phyloP scores from a whole-genome alignment of 331 rosid species.

The Malus hybrid region DNA sequence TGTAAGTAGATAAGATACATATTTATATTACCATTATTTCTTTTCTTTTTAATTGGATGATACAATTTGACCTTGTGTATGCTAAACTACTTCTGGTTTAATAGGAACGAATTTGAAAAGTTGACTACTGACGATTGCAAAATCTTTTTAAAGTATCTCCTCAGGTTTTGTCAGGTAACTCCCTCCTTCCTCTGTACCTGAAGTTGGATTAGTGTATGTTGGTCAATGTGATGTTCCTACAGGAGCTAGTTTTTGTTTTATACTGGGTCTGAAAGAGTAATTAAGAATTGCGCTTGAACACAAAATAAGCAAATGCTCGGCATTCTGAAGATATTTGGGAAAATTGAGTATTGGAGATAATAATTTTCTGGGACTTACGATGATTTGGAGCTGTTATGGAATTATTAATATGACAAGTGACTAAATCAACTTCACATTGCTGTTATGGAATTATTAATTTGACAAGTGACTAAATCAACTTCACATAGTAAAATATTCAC shows the following conservation, averaged over 20 bases:
- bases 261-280: too few species aligned
- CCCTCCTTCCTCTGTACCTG: slow-evolving; percentile 10
- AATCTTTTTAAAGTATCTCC: slow-evolving; percentile 49
- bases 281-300: background rate
- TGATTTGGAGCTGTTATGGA: background rate
- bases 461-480: background rate
- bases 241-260: background rate
- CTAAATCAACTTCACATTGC: background rate
- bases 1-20: slow-evolving; percentile 44
- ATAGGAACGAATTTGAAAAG: slow-evolving; percentile 45
- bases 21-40: background rate
- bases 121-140: slow-evolving; percentile 45
- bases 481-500: background rate
- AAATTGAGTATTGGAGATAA: background rate
- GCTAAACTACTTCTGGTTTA: slow-evolving; percentile 13
- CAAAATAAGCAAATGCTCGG: background rate
- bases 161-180: slow-evolving; percentile 71
- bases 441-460: background rate
- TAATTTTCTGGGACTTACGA: background rate
- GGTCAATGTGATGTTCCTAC: background rate
- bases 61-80: background rate
- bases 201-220: background rate
- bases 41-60: background rate
- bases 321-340: background rate
- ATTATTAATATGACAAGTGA: background rate